These are phyloP conservation scores for Scedosporium boydii DNA, from an alignment of 2,329 filamentous ascomycete genomes.

Conservation along the genomic window DNA sequence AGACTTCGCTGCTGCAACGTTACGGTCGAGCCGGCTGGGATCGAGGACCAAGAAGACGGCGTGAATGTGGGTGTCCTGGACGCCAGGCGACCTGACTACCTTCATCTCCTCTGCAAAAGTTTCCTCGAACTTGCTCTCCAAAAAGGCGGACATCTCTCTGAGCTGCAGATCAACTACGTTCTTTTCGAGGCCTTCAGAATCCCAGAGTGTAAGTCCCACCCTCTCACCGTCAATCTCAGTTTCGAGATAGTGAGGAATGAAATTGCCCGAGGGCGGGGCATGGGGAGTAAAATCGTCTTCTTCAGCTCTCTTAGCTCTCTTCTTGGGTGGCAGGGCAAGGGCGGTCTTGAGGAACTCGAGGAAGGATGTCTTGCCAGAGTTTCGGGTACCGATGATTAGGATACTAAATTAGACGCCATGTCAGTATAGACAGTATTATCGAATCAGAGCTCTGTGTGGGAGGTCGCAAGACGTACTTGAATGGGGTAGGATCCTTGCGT, in stretches of 20 bases:
- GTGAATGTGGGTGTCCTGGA: conserved; percentile 94
- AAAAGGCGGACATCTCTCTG: conserved; percentile 79
- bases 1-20: conserved; percentile 59
- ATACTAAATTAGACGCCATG: conserved; percentile 47
- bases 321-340: conserved; percentile 72
- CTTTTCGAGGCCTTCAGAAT: conserved; percentile 91
- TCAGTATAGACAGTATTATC: conserved; percentile 1
- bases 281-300: conserved; percentile 49
- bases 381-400: conserved; percentile 78
- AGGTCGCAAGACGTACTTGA: conserved; percentile 67
- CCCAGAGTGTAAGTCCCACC: conserved; percentile 89
- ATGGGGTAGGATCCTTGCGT: conserved; percentile 93
- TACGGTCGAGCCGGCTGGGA: conserved; percentile 74
- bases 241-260: conserved; percentile 83
- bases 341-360: conserved; percentile 89
- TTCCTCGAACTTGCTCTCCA: conserved; percentile 98
- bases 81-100: conserved; percentile 83
- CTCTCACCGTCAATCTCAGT: conserved; percentile 90
- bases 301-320: conserved; percentile 49
- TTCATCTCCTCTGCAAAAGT: conserved; percentile 97
- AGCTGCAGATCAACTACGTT: conserved; percentile 91
- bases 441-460: neutral
- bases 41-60: conserved; percentile 90
- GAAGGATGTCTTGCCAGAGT: conserved; percentile 91
- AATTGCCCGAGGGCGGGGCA: conserved; percentile 53